These are phyloP conservation scores for Apiotrichum siamense DNA, from an alignment of 1,284 basidiomycete species.

Conservation along the genomic window DNA sequence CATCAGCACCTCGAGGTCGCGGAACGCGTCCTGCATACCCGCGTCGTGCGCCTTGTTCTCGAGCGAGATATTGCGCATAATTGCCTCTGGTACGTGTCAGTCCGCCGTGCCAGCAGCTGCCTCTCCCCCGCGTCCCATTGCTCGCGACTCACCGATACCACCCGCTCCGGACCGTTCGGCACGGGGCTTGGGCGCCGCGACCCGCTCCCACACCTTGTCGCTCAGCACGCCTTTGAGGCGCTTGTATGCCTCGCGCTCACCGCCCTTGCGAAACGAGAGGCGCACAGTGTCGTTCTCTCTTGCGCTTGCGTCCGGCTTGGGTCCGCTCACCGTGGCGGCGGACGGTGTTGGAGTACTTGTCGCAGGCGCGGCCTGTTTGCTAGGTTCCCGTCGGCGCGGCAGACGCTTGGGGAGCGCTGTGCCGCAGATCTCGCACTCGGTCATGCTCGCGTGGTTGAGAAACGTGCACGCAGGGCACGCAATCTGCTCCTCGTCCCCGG, in stretches of 20 bases:
- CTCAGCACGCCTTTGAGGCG: slow-evolving; percentile 69
- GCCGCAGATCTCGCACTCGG: slow-evolving; percentile 80
- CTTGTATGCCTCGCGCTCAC: slow-evolving; percentile 77
- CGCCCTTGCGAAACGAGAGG: slow-evolving; percentile 84
- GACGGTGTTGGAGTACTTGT: no score
- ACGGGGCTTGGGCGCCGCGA: slow-evolving; percentile 1
- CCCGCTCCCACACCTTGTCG: slow-evolving; percentile 66
- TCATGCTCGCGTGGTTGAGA: slow-evolving; percentile 72
- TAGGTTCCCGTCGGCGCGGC: no score
- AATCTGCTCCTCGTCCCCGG: slow-evolving; percentile 35
- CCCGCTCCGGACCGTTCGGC: neutral
- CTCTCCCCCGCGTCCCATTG: no score
- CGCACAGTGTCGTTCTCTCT: slow-evolving; percentile 56
- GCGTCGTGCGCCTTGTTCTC: slow-evolving; percentile 61
- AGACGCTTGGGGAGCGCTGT: slow-evolving; percentile 53
- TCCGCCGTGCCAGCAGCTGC: neutral
- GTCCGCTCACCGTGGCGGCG: neutral
- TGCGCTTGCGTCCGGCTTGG: slow-evolving; percentile 16
- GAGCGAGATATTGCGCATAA: slow-evolving; percentile 64
- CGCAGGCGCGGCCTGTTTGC: no score
- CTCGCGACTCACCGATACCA: slow-evolving; percentile 37
- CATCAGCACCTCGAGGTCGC: slow-evolving; percentile 87
- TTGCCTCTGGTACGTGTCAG: slow-evolving; percentile 61
- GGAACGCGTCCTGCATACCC: slow-evolving; percentile 70
- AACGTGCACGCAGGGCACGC: slow-evolving; percentile 87